Base-by-base conservation (phyloP, 23 red algal species). In the Pyropia yezoensis region DNA sequence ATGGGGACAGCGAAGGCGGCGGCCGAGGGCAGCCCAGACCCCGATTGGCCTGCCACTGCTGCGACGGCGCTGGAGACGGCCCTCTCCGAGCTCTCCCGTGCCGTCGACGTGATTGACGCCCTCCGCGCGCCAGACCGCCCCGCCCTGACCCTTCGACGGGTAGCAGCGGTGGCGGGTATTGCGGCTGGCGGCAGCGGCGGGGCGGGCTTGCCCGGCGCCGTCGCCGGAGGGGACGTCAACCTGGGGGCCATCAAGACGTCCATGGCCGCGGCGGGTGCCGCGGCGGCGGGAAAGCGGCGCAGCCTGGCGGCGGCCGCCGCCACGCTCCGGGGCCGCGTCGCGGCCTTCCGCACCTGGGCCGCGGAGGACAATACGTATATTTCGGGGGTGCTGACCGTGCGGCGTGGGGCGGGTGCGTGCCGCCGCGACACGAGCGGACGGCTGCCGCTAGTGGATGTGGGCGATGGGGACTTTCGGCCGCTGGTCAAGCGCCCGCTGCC, bases 371-470 rank as follows among this genome's bases (percentile, higher is more conserved):
- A 76, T 18, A 33, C 70, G 20, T 87, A 67, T 71, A 53, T 61
- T 25, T 54, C 70, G 18, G 71, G 71, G 33, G 66, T 87, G 57
- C 63, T 76, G 14, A 70, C 27, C 20, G 39, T 87, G 17, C 61
- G 82, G 18, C 70, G 75, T 22, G 3, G 25, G 16, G 68, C 63
- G 59, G 67, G 68, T 33, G 82, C 71, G 13, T 71, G 69, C 24
- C 18, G 82, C 4, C 59, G 82, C 18, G 39, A 47, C 39, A 18
- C 62, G 18, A 13, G 61, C 1, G 63, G 76, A 18, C 63, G 70
- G 47, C 62, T 66, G 4, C 82, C 82, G 29, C 20, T 87, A 2
- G 75, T 87, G 26, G 82, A 87, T 51, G 82, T 87, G 12, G 82
- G 82, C 12, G 82, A 87, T 65, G 82, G 61, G 18, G 70, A 75